Evolutionary conservation across 2,329 filamentous ascomycete genomes (phyloP).

Genomic region (Clonostachys byssicola): DNA sequence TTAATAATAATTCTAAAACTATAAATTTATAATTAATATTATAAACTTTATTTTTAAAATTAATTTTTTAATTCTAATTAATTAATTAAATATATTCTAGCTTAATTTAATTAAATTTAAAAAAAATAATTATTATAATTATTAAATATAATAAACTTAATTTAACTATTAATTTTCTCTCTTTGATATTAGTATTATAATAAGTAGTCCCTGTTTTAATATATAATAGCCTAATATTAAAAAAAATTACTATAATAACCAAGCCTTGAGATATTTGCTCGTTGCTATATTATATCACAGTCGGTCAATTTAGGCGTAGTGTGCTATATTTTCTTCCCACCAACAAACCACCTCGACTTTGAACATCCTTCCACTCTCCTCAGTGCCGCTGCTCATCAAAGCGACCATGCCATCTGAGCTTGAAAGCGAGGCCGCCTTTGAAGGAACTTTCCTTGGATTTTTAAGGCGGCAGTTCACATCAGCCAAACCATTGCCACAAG

Average conservation of each 20-base stretch:
- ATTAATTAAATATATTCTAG: no score
- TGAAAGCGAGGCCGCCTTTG: neutral
- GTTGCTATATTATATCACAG: neutral
- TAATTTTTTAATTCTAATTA: no score
- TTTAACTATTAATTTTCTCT: no score
- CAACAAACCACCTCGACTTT: neutral
- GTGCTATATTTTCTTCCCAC: neutral
- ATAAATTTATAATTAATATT: no score
- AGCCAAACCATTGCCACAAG: neutral
- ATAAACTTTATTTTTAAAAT: no score
- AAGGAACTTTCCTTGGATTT: neutral
- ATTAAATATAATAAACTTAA: no score
- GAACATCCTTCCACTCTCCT: neutral
- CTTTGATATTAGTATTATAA: no score
- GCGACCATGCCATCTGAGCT: neutral
- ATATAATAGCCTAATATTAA: no score
- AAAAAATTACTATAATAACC: neutral
- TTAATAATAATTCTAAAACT: no score
- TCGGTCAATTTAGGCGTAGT: neutral
- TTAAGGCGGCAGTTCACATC: neutral
- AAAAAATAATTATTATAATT: no score
- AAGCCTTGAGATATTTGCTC: neutral
- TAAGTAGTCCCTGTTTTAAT: no score
- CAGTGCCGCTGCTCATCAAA: neutral
- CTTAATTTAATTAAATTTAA: no score